A percentile compares a stretch with the other conserved stretches of the same genome.
Conservation (phyloP, 441 rosid species). For the Manihot esculenta region DNA sequence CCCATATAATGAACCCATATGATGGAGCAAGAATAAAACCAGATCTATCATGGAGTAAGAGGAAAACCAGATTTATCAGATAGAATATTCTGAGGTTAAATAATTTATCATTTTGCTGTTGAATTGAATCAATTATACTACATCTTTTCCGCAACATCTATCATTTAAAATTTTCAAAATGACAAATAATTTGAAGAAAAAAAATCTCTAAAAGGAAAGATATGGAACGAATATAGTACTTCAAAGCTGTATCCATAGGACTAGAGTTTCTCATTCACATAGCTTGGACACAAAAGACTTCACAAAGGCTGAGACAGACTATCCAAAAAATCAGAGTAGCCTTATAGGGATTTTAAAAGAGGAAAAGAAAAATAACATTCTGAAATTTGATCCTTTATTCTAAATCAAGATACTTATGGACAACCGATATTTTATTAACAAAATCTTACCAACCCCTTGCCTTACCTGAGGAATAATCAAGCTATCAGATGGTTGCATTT, state of each 20-base stretch:
- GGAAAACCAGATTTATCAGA: too few relatives aligned
- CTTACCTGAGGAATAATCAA: background rate
- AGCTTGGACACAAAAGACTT: background rate
- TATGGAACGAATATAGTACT: too few relatives aligned
- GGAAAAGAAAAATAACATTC: background rate
- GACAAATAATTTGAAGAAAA: too few relatives aligned
- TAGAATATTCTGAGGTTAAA: constrained; percentile 8
- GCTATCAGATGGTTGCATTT: background rate
- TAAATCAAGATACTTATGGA: background rate
- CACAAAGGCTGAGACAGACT: too few relatives aligned
- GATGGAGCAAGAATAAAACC: too few relatives aligned
- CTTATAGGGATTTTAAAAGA: background rate
- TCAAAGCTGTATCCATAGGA: too few relatives aligned
- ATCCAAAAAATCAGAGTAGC: too few relatives aligned
- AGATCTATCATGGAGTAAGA: too few relatives aligned
- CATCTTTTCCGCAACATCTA: too few relatives aligned
- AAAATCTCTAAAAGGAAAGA: too few relatives aligned
- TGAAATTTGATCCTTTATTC: background rate
- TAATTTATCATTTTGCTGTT: background rate
- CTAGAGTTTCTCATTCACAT: background rate
- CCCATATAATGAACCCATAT: too few relatives aligned
- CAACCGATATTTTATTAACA: background rate
- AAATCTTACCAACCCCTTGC: background rate
- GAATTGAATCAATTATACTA: background rate
- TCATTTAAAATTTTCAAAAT: too few relatives aligned